These are phyloP conservation scores for Camellia sinensis DNA, from an alignment of 148 eudicot genomes.

Conservation along the genomic window DNA sequence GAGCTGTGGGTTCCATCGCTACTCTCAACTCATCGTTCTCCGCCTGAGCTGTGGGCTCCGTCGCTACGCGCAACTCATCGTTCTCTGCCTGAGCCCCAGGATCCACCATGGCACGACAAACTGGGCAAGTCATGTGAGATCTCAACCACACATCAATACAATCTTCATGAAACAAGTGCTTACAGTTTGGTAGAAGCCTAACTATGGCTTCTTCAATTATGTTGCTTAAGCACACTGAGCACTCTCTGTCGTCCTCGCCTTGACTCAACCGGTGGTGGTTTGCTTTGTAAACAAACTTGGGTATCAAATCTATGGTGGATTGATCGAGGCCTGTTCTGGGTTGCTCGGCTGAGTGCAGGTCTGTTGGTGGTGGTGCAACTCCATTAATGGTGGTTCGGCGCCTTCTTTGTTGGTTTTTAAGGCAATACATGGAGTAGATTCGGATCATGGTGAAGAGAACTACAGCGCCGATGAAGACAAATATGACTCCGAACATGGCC, in stretches of 20 bases:
- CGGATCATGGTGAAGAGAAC: neutral
- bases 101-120: neutral
- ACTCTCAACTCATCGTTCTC: too few relatives aligned
- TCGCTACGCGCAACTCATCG: neutral
- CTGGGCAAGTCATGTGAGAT: neutral
- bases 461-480: neutral
- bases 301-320: neutral
- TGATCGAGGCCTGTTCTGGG: neutral
- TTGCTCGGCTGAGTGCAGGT: too few relatives aligned
- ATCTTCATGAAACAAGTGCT: neutral
- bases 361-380: too few relatives aligned
- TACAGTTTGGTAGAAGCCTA: conserved; percentile 7
- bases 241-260: neutral
- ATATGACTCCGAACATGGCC: neutral
- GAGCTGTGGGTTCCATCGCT: conserved; percentile 3
- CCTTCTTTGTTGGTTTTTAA: neutral
- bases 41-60: neutral
- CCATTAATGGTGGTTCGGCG: neutral
- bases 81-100: neutral
- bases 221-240: conserved; percentile 1
- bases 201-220: neutral
- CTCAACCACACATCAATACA: neutral
- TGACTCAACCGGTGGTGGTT: neutral
- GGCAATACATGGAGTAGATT: neutral
- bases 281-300: neutral